These are phyloP conservation scores for Betula pendula DNA, from an alignment of 306 rosid genomes.

Conservation along the genomic window DNA sequence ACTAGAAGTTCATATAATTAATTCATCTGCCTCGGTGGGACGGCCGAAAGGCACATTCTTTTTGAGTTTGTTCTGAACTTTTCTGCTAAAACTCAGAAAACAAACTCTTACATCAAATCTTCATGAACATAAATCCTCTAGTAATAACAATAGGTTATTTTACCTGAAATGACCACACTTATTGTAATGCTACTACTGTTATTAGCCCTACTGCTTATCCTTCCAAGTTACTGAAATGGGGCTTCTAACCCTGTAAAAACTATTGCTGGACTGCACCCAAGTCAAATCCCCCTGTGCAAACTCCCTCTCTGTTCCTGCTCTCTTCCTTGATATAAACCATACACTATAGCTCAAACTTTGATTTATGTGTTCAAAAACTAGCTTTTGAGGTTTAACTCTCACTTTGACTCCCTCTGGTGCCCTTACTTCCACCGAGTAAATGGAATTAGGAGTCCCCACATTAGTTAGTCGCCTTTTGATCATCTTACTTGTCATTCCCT, in stretches of 20 bases:
- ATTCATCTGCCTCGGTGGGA: slow-evolving; percentile 27
- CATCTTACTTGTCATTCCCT: slow-evolving; percentile 45
- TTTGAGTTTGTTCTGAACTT: slow-evolving; percentile 19
- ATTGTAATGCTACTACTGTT: background rate
- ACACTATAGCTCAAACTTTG: slow-evolving; percentile 67
- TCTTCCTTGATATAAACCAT: slow-evolving; percentile 65
- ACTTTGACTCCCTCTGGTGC: slow-evolving; percentile 73
- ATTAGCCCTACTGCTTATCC: slow-evolving; percentile 20
- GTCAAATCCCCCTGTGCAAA: slow-evolving; percentile 72
- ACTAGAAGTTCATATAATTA: slow-evolving; percentile 19
- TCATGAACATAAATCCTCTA: slow-evolving; percentile 38
- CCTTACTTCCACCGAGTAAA: slow-evolving; percentile 60
- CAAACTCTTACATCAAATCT: slow-evolving; percentile 19
- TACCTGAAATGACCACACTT: slow-evolving; percentile 12
- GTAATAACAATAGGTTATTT: slow-evolving; percentile 19
- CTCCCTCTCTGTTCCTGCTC: slow-evolving; percentile 18
- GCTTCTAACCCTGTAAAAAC: slow-evolving; percentile 68
- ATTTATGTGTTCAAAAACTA: slow-evolving; percentile 47
- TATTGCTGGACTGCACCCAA: slow-evolving; percentile 57
- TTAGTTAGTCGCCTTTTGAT: slow-evolving; percentile 61
- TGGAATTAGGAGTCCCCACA: slow-evolving; percentile 70
- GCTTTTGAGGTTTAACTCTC: slow-evolving; percentile 59
- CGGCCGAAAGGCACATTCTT: background rate
- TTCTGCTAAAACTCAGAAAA: slow-evolving; percentile 20
- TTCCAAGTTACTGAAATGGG: slow-evolving; percentile 86